A percentile compares a stretch with the other conserved stretches of the same genome.
Evolutionary conservation across 306 rosid species (phyloP).

Genomic region (Acacia melanoxylon): DNA sequence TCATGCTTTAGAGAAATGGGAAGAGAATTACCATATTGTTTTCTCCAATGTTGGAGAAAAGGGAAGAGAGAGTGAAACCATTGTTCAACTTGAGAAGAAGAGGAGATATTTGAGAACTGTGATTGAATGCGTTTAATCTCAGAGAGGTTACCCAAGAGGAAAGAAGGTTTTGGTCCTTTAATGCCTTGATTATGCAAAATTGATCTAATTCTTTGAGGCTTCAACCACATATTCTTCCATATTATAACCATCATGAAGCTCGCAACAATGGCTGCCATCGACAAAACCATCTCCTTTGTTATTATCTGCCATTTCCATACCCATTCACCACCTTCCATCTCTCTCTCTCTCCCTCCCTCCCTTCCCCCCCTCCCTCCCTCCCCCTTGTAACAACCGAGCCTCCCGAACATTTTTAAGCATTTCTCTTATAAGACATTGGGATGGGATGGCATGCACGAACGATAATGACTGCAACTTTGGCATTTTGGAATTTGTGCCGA

Average conservation of each 20-base stretch:
- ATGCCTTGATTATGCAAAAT: constrained; percentile 33
- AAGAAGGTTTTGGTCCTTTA: constrained; percentile 36
- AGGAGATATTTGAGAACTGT: background rate
- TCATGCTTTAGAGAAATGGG: no score
- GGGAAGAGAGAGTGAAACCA: constrained; percentile 37
- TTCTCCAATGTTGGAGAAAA: constrained; percentile 30
- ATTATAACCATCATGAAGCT: background rate
- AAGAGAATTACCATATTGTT: constrained; percentile 27
- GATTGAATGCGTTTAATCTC: constrained; percentile 22
- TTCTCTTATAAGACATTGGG: background rate
- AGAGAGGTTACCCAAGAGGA: constrained; percentile 28
- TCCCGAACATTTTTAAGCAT: background rate
- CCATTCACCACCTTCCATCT: background rate
- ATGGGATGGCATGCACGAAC: background rate
- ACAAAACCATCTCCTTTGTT: background rate
- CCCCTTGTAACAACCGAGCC: background rate
- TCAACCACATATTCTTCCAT: constrained; percentile 10
- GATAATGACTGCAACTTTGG: background rate
- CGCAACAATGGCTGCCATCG: background rate
- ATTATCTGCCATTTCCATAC: no score
- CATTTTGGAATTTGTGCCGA: background rate
- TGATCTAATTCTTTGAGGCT: constrained; percentile 24
- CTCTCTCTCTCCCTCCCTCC: background rate
- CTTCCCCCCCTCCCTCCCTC: no score
- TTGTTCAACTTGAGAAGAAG: background rate